Evolutionary conservation across 2,329 filamentous ascomycete species (phyloP), one percentile per base, ranked within the genome.

Genomic region (Drechslerella stenobrocha): DNA sequence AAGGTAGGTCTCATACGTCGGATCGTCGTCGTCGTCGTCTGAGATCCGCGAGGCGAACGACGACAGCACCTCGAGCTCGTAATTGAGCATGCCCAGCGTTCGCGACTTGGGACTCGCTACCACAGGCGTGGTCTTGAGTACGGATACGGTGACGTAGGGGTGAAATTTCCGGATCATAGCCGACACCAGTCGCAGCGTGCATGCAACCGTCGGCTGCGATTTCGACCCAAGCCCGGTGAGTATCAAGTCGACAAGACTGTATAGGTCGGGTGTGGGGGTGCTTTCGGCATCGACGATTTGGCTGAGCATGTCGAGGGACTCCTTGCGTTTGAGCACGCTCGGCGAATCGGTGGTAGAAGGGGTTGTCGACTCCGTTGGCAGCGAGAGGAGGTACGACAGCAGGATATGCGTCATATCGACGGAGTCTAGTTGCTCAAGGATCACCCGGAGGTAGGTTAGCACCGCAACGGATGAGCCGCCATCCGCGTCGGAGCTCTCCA

Each of bases 391-490:
- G 75, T 97, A 98, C 71, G 91, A 88, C 3, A 98, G 82, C 53
- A 97, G 93, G 66, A 96, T 87, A 72, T 96, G 89, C 64, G 96
- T 89, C 79, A 98, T 87, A 74, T 97, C 91, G 5, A 90, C 89
- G 75, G 97, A 90, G 70, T 96, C 90, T 11, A 98, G 81, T 0
- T 89, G 88, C 75, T 96, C 91, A 3, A 98, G 81, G 57, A 97
- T 95, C 40, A 89, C 87, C 61, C 88, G 87, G 32, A 98, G 81
- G 76, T 98, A 97, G 1, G 91, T 96, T 70, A 97, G 81, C 9
- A 98, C 93, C 2, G 93, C 93, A 20, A 97, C 90, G 0, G 93
- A 96, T 4, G 93, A 98, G 55, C 93, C 93, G 71, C 92, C 93
- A 76, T 97, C 92, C 35, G 95, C 88, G 78, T 98, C 93, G 0